Conservation (phyloP, 2,329 filamentous ascomycete species). For the Phoma sp. region DNA sequence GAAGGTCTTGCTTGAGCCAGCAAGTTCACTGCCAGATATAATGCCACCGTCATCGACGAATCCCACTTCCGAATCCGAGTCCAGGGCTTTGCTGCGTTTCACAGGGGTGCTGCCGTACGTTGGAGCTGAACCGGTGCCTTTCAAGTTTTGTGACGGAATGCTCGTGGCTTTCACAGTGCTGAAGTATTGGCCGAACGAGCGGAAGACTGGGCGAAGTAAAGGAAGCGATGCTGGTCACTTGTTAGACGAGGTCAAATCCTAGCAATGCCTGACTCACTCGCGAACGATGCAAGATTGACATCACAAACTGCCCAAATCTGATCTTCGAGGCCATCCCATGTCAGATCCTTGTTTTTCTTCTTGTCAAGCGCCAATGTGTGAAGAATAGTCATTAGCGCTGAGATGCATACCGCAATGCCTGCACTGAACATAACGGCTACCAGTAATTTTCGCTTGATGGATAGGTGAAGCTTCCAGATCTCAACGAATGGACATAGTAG, state of each 20-base stretch:
- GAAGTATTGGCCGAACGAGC: constrained; percentile 21
- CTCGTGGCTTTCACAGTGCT: constrained; percentile 6
- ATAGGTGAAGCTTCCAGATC: constrained; percentile 25
- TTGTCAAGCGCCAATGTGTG: constrained; percentile 23
- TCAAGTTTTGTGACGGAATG: constrained; percentile 1
- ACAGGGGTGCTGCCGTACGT: constrained; percentile 20
- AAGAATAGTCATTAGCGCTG: constrained; percentile 26
- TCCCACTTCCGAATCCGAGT: constrained; percentile 21
- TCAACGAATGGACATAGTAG: constrained; percentile 28
- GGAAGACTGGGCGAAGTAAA: constrained; percentile 28
- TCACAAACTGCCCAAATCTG: constrained; percentile 36
- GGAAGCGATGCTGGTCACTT: constrained; percentile 24
- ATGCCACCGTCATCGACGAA: constrained; percentile 18
- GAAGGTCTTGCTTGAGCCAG: constrained; percentile 15
- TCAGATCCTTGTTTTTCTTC: constrained; percentile 23
- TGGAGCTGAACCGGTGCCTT: constrained; percentile 13
- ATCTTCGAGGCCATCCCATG: constrained; percentile 28
- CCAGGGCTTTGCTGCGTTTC: constrained; percentile 1
- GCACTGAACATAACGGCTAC: constrained; percentile 29
- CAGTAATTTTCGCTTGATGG: constrained; percentile 23
- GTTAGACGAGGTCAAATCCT: not conserved
- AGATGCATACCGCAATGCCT: constrained; percentile 26
- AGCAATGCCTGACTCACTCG: constrained; percentile 16
- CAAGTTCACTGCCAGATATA: constrained; percentile 6
- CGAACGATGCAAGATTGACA: constrained; percentile 30